Evolutionary conservation across 1,284 basidiomycete genomes (phyloP).

Genomic region (Lentinus polychrous): DNA sequence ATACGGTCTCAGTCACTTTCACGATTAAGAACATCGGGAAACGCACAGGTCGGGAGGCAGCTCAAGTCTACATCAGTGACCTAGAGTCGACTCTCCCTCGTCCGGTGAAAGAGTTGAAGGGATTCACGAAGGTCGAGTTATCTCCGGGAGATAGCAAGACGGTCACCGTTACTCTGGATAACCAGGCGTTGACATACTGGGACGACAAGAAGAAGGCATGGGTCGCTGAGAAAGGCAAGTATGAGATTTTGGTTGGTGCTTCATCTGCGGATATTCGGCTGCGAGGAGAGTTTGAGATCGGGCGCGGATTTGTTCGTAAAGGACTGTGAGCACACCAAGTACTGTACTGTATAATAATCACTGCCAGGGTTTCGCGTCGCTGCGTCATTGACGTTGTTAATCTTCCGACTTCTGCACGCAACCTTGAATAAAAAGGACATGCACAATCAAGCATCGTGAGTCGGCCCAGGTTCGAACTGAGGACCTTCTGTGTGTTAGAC

Average conservation of each 20-base stretch:
- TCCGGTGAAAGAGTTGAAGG: conserved; percentile 45
- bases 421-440: no score
- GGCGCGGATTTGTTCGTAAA: neutral
- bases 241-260: conserved; percentile 1
- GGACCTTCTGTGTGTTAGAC: conserved; percentile 41
- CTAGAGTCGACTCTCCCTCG: conserved; percentile 43
- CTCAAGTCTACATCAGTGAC: conserved; percentile 49
- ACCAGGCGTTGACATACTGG: conserved; percentile 51
- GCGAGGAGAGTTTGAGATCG: neutral
- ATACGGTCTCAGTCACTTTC: conserved; percentile 40
- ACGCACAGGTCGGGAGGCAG: conserved; percentile 44
- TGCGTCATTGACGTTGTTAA: no score
- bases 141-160: conserved; percentile 35
- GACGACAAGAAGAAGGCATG: conserved; percentile 30
- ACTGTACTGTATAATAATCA: no score
- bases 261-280: neutral
- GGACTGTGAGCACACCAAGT: no score
- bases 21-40: conserved; percentile 49
- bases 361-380: no score
- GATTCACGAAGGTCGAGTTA: conserved; percentile 46
- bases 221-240: conserved; percentile 14
- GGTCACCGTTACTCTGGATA: conserved; percentile 41
- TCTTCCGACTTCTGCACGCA: no score
- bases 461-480: conserved; percentile 8
- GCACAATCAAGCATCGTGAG: no score